Evolutionary conservation across 257 asterid genomes (phyloP), one percentile per base, ranked within the genome.

Genomic region (Ilex aquifolium): DNA sequence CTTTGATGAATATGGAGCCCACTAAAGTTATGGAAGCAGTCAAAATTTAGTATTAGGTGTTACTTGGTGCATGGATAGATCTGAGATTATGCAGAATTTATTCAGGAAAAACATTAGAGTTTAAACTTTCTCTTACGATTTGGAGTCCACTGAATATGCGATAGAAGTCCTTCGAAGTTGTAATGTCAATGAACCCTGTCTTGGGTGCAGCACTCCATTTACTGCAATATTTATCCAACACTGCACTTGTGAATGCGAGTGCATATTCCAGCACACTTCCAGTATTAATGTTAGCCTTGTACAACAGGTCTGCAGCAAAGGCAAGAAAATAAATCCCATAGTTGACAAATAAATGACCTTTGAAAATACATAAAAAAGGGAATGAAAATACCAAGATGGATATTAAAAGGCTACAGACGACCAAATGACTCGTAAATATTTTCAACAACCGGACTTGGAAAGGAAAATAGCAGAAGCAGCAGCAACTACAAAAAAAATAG

Each of bases 211-310:
- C 81, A 61, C 97, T 87, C 99, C 99, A 92, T 77, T 87, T 89
- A 71, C 79, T 85, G 57, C 99, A 92, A 76, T 89, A 92, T 71
- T 89, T 92, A 68, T 92, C 99, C 65, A 92, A 68, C 67, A 95
- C 96, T 58, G 99, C 99, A 80, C 97, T 92, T 40, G 94, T 87
- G 70, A 93, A 93, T 69, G 99, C 99, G 66, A 93, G 95, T 27
- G 97, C 86, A 72, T 90, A 93, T 72, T 93, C 99, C 77, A 93
- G 84, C 65, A 90, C 99, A 65, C 97, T 93, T 77, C 99, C 99
- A 27, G 96, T 91, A 57, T 89, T 85, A 36, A 87, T 85, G 74
- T 85, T 89, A 73, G 97, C 83, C 80, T 89, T 93, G 76, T 89
- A 93, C 65, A 93, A 78, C 65, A 93, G 83, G 80, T 93, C 99